Conservation (phyloP, 192 early-diverging fungal genomes). For the Coemansia sp. region DNA sequence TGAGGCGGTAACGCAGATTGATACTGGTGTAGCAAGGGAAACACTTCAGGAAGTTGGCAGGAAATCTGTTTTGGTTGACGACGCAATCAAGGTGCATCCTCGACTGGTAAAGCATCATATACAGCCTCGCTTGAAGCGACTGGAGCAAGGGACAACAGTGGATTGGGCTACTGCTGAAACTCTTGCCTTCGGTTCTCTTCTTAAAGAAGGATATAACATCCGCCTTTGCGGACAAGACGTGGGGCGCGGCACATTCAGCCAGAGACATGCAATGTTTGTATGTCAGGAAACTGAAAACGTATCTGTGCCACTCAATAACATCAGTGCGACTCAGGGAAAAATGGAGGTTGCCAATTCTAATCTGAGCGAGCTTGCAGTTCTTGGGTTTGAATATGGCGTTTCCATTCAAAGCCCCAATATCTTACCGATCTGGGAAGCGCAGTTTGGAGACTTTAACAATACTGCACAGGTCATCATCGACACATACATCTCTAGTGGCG, state of each 20-base stretch:
- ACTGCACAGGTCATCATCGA: slow-evolving; percentile 95
- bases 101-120: slow-evolving; percentile 91
- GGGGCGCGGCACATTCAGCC: slow-evolving; percentile 95
- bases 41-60: slow-evolving; percentile 69
- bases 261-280: slow-evolving; percentile 96
- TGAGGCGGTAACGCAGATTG: slow-evolving; percentile 33
- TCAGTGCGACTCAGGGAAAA: slow-evolving; percentile 57
- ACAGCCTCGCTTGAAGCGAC: slow-evolving; percentile 70
- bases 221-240: slow-evolving; percentile 97
- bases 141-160: slow-evolving; percentile 66
- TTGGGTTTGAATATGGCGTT: slow-evolving; percentile 95
- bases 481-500: slow-evolving; percentile 83
- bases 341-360: slow-evolving; percentile 89
- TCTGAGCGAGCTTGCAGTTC: slow-evolving; percentile 91
- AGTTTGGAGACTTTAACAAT: slow-evolving; percentile 99
- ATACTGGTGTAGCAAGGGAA: slow-evolving; percentile 65
- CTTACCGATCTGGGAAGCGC: slow-evolving; percentile 95
- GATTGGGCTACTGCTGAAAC: slow-evolving; percentile 98
- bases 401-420: slow-evolving; percentile 84
- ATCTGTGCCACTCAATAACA: slow-evolving; percentile 80
- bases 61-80: slow-evolving; percentile 70
- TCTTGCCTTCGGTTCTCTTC: slow-evolving; percentile 83
- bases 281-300: slow-evolving; percentile 86
- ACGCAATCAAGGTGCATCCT: slow-evolving; percentile 73
- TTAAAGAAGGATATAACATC: slow-evolving; percentile 83